Evolutionary conservation across 345 rosid genomes (phyloP).

Genomic region (Citrus australasica): DNA sequence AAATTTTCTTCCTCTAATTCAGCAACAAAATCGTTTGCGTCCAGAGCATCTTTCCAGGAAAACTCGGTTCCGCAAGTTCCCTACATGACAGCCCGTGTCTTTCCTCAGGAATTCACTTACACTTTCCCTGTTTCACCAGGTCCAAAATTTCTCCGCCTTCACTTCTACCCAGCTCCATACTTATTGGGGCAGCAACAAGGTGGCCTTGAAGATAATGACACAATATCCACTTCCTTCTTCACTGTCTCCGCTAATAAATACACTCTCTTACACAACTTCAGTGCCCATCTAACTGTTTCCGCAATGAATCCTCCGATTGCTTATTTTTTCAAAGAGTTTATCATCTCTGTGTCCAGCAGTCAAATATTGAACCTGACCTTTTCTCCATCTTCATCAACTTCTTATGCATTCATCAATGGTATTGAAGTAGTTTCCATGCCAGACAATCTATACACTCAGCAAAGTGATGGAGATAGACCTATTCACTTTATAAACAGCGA

Average conservation of each 20-base stretch:
- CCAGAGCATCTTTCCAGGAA: background rate
- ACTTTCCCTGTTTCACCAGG: conserved; percentile 29
- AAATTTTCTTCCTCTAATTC: conserved; percentile 7
- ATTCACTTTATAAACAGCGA: background rate
- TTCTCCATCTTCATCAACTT: conserved; percentile 15
- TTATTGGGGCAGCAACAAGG: too few relatives aligned
- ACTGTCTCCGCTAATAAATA: conserved; percentile 23
- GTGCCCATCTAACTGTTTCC: conserved; percentile 17
- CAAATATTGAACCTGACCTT: conserved; percentile 20
- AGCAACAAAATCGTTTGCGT: background rate
- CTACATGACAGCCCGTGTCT: conserved; percentile 23
- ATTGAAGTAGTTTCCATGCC: conserved; percentile 43
- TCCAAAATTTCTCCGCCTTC: conserved; percentile 32
- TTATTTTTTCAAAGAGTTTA: conserved; percentile 22
- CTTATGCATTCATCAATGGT: conserved; percentile 38
- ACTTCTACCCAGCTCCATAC: conserved; percentile 20
- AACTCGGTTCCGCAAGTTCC: background rate
- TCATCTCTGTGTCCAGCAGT: conserved; percentile 6
- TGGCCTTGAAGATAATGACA: background rate
- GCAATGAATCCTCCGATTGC: background rate
- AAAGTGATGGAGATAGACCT: background rate
- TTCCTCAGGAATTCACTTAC: conserved; percentile 24
- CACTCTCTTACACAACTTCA: conserved; percentile 27
- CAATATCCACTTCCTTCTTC: conserved; percentile 5
- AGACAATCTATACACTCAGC: background rate